Conservation (phyloP, 2,329 filamentous ascomycete species). For the Colletotrichum agaves region DNA sequence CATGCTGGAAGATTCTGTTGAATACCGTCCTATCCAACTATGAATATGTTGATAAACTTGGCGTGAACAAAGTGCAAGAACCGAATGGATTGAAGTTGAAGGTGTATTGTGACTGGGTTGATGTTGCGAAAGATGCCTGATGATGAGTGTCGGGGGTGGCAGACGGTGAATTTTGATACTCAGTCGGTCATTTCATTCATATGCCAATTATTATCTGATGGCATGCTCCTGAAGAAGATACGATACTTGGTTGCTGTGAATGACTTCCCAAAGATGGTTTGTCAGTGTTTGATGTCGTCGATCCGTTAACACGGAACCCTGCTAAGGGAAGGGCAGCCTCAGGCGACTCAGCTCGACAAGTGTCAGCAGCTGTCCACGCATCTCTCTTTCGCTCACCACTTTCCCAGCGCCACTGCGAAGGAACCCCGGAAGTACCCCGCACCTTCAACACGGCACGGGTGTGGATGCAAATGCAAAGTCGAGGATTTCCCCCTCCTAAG, state of each 20-base stretch:
- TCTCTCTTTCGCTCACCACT: background rate
- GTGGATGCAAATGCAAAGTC: background rate
- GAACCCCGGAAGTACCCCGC: conserved; percentile 22
- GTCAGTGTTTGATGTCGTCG: conserved; percentile 15
- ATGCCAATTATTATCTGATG: background rate
- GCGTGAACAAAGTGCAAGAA: no score
- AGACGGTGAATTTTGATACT: no score
- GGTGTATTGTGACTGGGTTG: background rate
- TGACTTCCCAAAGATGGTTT: background rate
- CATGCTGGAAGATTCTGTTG: background rate
- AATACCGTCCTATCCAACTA: no score
- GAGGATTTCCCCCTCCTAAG: background rate
- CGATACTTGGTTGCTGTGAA: background rate
- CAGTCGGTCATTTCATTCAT: no score
- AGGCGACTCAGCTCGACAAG: background rate
- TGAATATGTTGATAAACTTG: background rate
- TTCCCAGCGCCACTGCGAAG: conserved; percentile 13
- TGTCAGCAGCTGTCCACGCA: no score
- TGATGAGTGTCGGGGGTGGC: background rate
- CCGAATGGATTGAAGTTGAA: background rate
- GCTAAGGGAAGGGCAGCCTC: background rate
- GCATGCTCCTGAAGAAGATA: background rate
- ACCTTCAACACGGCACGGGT: conserved; percentile 7
- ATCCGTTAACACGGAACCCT: background rate
- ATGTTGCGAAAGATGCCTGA: background rate